Evolutionary conservation across 2,329 filamentous ascomycete genomes (phyloP).

Genomic region (Nemania sp.): DNA sequence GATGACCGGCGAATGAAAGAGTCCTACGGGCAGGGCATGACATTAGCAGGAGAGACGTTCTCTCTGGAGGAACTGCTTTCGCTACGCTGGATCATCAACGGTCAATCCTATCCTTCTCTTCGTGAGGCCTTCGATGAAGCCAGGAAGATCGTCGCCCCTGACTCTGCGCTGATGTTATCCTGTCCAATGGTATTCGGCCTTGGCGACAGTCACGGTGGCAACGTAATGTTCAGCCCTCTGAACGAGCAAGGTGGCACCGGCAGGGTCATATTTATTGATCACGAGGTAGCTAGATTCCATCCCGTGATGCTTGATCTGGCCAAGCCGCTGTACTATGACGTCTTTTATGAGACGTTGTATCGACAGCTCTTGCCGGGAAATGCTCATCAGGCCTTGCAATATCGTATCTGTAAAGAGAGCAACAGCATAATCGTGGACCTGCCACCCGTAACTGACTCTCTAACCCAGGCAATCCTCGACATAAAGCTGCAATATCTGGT

Average conservation of each 20-base stretch:
- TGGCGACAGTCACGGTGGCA: conserved; percentile 16
- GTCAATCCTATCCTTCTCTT: not conserved
- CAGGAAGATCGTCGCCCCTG: not conserved
- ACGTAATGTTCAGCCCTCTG: conserved; percentile 12
- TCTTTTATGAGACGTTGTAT: conserved; percentile 18
- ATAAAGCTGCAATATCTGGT: conserved; percentile 25
- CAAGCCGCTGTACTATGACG: conserved; percentile 17
- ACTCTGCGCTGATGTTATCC: not conserved
- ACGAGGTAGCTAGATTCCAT: conserved; percentile 13
- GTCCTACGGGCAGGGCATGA: conserved; percentile 8
- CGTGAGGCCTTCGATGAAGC: conserved; percentile 7
- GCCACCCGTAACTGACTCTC: conserved; percentile 3
- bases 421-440: conserved; percentile 8
- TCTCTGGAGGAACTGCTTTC: conserved; percentile 8
- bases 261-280: conserved; percentile 15
- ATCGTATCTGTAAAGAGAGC: not conserved
- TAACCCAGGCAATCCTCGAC: conserved; percentile 21
- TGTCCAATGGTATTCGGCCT: conserved; percentile 20
- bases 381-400: not conserved
- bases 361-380: not conserved
- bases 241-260: not conserved
- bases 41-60: not conserved
- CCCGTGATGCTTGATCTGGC: conserved; percentile 28
- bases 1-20: conserved; percentile 8
- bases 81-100: conserved; percentile 14